Conservation (phyloP, 2,329 filamentous ascomycete species). For the Pezicula radicicola region DNA sequence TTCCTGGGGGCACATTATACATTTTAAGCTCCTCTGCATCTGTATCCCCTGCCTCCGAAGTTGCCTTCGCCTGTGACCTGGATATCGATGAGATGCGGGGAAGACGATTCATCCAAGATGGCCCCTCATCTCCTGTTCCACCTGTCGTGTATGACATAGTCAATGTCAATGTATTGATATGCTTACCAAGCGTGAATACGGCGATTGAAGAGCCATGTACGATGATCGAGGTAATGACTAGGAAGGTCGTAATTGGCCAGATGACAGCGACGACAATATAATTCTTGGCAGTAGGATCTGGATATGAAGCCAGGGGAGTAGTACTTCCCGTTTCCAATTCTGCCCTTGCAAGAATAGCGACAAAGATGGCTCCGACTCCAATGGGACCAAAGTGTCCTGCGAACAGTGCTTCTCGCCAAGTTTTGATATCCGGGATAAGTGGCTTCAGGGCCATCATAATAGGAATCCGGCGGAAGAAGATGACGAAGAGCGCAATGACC, state of each 20-base stretch:
- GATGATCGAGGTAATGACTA: conserved; percentile 91
- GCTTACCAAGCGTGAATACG: conserved; percentile 95
- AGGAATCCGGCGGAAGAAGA: conserved; percentile 93
- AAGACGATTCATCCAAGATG: conserved; percentile 91
- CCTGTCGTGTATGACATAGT: conserved; percentile 95
- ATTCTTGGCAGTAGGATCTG: conserved; percentile 47
- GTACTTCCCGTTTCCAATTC: conserved; percentile 75
- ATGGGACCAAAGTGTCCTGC: conserved; percentile 98
- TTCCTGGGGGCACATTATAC: conserved; percentile 63
- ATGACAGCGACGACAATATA: conserved; percentile 79
- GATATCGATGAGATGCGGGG: conserved; percentile 66
- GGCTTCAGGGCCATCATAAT: conserved; percentile 92
- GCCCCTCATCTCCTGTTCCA: conserved; percentile 69
- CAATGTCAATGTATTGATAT: conserved; percentile 92
- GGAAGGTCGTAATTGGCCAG: conserved; percentile 92
- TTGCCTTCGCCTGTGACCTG: conserved; percentile 81
- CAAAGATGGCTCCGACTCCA: conserved; percentile 93
- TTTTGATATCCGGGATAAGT: conserved; percentile 93
- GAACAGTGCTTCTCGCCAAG: conserved; percentile 95
- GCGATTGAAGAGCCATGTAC: conserved; percentile 98
- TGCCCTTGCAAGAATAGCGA: conserved; percentile 88
- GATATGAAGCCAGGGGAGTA: conserved; percentile 66
- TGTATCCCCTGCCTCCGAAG: conserved; percentile 74
- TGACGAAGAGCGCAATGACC: conserved; percentile 90
- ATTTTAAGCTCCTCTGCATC: conserved; percentile 64